Percentiles rank a stretch among this genome's conserved stretches.
phyloP scores from a whole-genome alignment of 2,329 filamentous ascomycete genomes.

The Cyphellophora attinorum region DNA sequence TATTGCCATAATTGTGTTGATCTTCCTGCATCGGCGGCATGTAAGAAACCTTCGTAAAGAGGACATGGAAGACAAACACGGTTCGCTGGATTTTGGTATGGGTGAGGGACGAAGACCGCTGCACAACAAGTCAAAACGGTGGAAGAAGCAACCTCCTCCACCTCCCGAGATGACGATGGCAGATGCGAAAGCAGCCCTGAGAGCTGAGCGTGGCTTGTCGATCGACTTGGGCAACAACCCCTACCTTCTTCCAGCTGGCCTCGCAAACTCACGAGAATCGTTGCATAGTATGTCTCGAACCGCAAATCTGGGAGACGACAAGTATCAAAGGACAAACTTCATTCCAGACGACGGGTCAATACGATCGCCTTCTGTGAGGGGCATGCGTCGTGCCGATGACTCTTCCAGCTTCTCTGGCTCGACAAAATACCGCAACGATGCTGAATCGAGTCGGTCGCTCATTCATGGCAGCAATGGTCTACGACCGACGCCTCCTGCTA shows the following conservation, averaged over 20 bases:
- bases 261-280: slow-evolving; percentile 74
- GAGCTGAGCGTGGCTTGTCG: slow-evolving; percentile 41
- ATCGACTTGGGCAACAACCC: slow-evolving; percentile 64
- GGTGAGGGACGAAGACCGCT: slow-evolving; percentile 37
- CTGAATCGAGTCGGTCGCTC: slow-evolving; percentile 3
- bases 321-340: slow-evolving; percentile 61
- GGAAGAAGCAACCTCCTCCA: slow-evolving; percentile 7
- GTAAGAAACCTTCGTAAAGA: slow-evolving; percentile 62
- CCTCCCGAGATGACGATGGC: slow-evolving; percentile 51
- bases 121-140: slow-evolving; percentile 33
- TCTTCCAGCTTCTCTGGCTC: slow-evolving; percentile 45
- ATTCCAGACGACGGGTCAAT: slow-evolving; percentile 37
- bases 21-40: slow-evolving; percentile 72
- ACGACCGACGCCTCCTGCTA: not conserved
- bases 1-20: slow-evolving; percentile 54
- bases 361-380: slow-evolving; percentile 24
- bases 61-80: slow-evolving; percentile 78
- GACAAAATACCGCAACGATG: slow-evolving; percentile 21
- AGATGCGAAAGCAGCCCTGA: slow-evolving; percentile 31
- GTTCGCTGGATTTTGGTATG: slow-evolving; percentile 85
- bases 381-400: slow-evolving; percentile 33
- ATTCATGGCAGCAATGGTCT: slow-evolving; percentile 1
- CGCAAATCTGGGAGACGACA: slow-evolving; percentile 67
- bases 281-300: slow-evolving; percentile 75
- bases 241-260: slow-evolving; percentile 79